Evolutionary conservation across 2,329 filamentous ascomycete genomes (phyloP).

Genomic region (Penicillium sp.): DNA sequence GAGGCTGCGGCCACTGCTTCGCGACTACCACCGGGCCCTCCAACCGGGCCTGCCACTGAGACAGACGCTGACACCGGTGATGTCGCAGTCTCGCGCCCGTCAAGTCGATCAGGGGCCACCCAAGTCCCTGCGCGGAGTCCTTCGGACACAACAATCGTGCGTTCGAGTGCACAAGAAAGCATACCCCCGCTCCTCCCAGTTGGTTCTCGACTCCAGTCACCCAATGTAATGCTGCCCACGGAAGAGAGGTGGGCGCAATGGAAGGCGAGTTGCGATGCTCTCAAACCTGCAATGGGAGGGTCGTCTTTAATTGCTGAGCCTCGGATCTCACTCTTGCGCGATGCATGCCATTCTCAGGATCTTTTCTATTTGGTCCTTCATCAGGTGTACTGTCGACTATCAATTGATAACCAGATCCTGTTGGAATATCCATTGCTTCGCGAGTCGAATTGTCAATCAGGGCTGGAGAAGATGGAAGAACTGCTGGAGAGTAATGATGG

Average conservation of each 20-base stretch:
- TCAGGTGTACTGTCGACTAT: conserved; percentile 62
- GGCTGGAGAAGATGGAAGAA: conserved; percentile 27
- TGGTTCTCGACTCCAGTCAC: no score
- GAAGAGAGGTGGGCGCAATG: conserved; percentile 15
- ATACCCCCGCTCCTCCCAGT: no score
- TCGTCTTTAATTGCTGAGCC: conserved; percentile 27
- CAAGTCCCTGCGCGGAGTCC: no score
- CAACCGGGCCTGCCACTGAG: no score
- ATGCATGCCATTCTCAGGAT: conserved; percentile 58
- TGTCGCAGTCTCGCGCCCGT: no score
- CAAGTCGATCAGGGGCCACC: no score
- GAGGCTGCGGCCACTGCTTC: not conserved
- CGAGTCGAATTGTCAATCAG: conserved; percentile 31
- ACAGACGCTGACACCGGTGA: no score
- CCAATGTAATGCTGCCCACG: no score
- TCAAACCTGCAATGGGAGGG: not conserved
- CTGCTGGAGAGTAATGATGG: conserved; percentile 48
- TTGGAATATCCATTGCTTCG: conserved; percentile 38
- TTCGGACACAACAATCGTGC: no score
- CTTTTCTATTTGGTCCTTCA: conserved; percentile 64
- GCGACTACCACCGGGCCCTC: not conserved
- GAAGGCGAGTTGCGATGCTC: not conserved
- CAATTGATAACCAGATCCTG: conserved; percentile 30
- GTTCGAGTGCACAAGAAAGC: no score
- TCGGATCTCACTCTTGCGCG: conserved; percentile 54